Conservation (phyloP, 352 stramenopile species). For the Phytophthora vignae region DNA sequence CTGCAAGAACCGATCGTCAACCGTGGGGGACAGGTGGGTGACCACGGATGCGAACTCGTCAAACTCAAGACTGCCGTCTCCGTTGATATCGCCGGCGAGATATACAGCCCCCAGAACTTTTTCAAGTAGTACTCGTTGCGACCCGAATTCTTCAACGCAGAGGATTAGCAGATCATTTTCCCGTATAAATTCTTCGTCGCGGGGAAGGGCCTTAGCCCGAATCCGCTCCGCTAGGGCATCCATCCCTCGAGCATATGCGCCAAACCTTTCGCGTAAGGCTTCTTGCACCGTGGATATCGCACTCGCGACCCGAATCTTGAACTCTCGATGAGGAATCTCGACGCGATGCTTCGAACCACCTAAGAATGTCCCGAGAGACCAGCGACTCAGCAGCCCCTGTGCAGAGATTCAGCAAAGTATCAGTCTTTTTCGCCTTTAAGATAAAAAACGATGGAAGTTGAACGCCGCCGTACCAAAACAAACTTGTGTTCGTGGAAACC, state of each 20-base stretch:
- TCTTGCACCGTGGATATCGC: slow-evolving; percentile 64
- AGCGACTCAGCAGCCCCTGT: slow-evolving; percentile 65
- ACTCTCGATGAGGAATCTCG: slow-evolving; percentile 57
- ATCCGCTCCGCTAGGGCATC: slow-evolving; percentile 55
- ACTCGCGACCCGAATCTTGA: slow-evolving; percentile 66
- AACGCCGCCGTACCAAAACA: slow-evolving; percentile 49
- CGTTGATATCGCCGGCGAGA: slow-evolving; percentile 69
- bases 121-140: slow-evolving; percentile 60
- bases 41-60: slow-evolving; percentile 80
- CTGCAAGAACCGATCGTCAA: slow-evolving; percentile 68
- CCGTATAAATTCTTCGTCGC: slow-evolving; percentile 70
- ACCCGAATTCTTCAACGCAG: slow-evolving; percentile 67
- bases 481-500: slow-evolving; percentile 84
- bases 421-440: neutral
- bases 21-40: slow-evolving; percentile 54
- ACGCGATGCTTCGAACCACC: slow-evolving; percentile 63
- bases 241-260: slow-evolving; percentile 64
- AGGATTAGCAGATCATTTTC: slow-evolving; percentile 68
- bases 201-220: slow-evolving; percentile 38
- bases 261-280: slow-evolving; percentile 67
- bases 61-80: slow-evolving; percentile 73
- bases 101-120: slow-evolving; percentile 81
- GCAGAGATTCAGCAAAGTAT: neutral
- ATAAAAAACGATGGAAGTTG: neutral
- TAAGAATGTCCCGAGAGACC: slow-evolving; percentile 67